Evolutionary conservation across 2,329 filamentous ascomycete genomes (phyloP), one percentile per base, ranked within the genome.

Genomic region (Saccharata proteae): DNA sequence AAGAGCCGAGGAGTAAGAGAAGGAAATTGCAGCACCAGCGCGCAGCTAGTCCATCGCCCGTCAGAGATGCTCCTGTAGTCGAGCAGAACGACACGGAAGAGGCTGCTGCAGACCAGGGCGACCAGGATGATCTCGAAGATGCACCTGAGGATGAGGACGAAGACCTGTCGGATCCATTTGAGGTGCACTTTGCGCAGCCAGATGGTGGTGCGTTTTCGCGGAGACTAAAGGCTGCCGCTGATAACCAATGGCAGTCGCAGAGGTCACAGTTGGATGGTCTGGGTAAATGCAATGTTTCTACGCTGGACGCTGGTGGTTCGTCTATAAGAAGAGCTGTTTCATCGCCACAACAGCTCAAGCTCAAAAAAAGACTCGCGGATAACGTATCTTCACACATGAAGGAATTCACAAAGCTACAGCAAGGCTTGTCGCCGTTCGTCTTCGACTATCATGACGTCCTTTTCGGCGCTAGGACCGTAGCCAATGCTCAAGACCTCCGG

Each of bases 361-460:
- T 57, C 16, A 58, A 58, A 42, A 38, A 44, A 13, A 48, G 47
- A 16, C 44, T 57, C 1, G 40, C 43, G 3, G 40, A 43, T 0
- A 51, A 48, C 27, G 49, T 51, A 6, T 40, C 48, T 13, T 44
- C 47, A 12, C 41, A 48, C 3, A 31, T 57, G n/a, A 48, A 46
- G 12, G 58, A 58, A 3, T 74, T 93, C 36, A 65, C 73, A 33
- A 55, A 64, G 1, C 52, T 77, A 1, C 75, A 84, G 46, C 69
- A 76, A 43, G 63, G 67, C 2, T 47, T 94, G 21, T 74, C 78
- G 2, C 71, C 79, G 0, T 64, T 79, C 7, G 62, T 93, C 1
- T 93, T 92, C 52, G 74, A 75, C 42, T 93, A 96, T 49, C 71
- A 74, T 33, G 88, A 96, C 48, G 44, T 93, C 1, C 57, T 94